phyloP scores from a whole-genome alignment of 2,329 filamentous ascomycete genomes.

The Davidsoniella virescens region DNA sequence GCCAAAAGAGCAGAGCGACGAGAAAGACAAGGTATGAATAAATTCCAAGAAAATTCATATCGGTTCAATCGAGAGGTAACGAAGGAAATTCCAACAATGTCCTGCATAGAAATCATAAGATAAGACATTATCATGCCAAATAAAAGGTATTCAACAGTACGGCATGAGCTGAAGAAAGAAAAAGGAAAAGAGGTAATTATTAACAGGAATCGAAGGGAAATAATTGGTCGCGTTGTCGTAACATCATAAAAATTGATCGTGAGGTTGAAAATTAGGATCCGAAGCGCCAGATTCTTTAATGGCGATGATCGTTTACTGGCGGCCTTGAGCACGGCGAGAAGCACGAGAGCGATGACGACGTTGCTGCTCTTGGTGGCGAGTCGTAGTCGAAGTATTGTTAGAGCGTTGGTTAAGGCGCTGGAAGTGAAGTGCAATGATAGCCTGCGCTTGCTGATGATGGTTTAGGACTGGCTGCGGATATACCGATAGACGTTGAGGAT shows the following conservation, averaged over 20 bases:
- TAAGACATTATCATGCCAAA: not conserved
- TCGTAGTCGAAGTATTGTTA: too few species aligned
- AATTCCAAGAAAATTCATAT: too few species aligned
- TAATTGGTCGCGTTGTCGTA: slow-evolving; percentile 1
- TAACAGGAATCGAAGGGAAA: not conserved
- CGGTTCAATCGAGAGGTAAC: too few species aligned
- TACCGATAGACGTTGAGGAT: not conserved
- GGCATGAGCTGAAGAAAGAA: not conserved
- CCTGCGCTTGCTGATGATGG: not conserved
- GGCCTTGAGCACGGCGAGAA: too few species aligned
- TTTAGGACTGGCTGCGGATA: not conserved
- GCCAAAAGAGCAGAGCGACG: not conserved
- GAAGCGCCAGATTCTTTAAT: too few species aligned
- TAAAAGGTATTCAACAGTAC: not conserved
- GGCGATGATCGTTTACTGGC: too few species aligned
- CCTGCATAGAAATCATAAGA: not conserved
- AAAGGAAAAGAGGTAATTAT: not conserved
- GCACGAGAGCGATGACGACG: too few species aligned
- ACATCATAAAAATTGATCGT: slow-evolving; percentile 8
- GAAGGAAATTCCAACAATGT: too few species aligned
- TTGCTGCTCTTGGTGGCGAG: too few species aligned
- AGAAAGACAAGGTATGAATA: not conserved
- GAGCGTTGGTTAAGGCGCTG: too few species aligned
- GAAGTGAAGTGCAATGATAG: too few species aligned
- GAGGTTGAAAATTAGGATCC: too few species aligned